Evolutionary conservation across 2,329 filamentous ascomycete species (phyloP).

Genomic region (Curvularia sp.): DNA sequence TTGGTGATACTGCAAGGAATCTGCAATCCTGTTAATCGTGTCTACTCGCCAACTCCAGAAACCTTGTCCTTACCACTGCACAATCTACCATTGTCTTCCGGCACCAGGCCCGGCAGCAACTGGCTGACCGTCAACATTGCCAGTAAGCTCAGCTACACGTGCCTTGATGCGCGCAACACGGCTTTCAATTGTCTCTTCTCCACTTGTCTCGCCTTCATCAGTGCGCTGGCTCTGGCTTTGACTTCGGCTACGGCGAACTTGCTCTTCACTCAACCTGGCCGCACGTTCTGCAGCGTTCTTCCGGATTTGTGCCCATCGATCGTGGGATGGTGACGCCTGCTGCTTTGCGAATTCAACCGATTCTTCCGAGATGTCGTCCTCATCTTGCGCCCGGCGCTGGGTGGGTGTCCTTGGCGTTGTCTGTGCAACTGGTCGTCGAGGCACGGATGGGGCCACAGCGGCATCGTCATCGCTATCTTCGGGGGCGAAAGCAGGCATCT

Average conservation of each 20-base stretch:
- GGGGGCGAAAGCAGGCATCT: constrained; percentile 85
- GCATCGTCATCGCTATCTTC: constrained; percentile 47
- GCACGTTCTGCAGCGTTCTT: constrained; percentile 91
- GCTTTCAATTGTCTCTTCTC: constrained; percentile 96
- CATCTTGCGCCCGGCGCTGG: constrained; percentile 24
- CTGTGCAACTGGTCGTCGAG: constrained; percentile 34
- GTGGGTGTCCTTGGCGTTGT: constrained; percentile 28
- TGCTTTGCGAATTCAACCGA: constrained; percentile 50
- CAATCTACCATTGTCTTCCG: constrained; percentile 28
- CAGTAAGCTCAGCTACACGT: constrained; percentile 90
- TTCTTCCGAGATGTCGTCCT: constrained; percentile 52
- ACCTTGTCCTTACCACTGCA: constrained; percentile 21
- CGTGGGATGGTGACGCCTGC: constrained; percentile 58
- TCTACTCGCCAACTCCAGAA: not conserved
- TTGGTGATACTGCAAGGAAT: constrained; percentile 18
- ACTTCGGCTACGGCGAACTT: constrained; percentile 62
- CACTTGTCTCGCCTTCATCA: constrained; percentile 89
- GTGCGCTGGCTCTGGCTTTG: constrained; percentile 65
- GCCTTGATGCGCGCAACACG: constrained; percentile 98
- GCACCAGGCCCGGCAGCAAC: constrained; percentile 14
- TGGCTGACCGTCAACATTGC: constrained; percentile 51
- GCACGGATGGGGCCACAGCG: constrained; percentile 30
- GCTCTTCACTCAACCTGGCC: constrained; percentile 70
- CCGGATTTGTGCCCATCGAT: constrained; percentile 94
- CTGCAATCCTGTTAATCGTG: constrained; percentile 11